Evolutionary conservation across 768 basidiomycete genomes (phyloP).

Genomic region (Boletus reticulatus): DNA sequence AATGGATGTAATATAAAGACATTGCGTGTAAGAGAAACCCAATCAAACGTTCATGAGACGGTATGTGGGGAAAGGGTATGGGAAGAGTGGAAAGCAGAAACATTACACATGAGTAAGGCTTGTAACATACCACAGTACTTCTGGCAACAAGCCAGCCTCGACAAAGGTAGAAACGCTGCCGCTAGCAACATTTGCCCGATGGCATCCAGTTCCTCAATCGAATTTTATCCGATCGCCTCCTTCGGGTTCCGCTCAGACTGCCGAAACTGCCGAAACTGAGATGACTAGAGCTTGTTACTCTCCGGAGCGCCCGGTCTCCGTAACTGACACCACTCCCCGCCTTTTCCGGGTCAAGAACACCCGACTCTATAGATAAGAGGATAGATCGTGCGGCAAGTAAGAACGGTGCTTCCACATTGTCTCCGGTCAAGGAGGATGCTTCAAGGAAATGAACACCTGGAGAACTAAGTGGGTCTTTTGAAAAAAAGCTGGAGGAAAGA

Average conservation of each 20-base stretch:
- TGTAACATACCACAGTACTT: constrained; percentile 16
- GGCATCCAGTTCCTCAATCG: constrained; percentile 64
- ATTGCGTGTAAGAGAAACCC: constrained; percentile 7
- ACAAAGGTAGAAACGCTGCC: background rate
- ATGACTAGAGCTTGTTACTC: constrained; percentile 89
- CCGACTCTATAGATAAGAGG: constrained; percentile 87
- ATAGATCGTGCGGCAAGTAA: constrained; percentile 83
- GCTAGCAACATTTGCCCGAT: constrained; percentile 63
- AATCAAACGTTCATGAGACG: constrained; percentile 9
- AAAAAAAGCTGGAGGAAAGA: background rate
- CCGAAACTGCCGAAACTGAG: constrained; percentile 89
- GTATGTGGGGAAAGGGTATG: constrained; percentile 29
- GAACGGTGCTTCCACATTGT: constrained; percentile 95
- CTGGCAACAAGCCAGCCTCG: background rate
- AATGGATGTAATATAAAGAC: constrained; percentile 11
- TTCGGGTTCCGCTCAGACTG: constrained; percentile 68
- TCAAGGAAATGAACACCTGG: constrained; percentile 94
- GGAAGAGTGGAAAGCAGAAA: constrained; percentile 7
- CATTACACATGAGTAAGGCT: constrained; percentile 4
- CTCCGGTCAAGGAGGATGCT: constrained; percentile 86
- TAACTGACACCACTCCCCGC: constrained; percentile 95
- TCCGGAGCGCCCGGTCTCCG: constrained; percentile 87
- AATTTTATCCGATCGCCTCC: constrained; percentile 55
- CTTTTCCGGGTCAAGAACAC: constrained; percentile 88
- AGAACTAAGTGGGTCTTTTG: background rate